Conservation (phyloP, 1,284 basidiomycete genomes). For the Hemileia vastatrix region DNA sequence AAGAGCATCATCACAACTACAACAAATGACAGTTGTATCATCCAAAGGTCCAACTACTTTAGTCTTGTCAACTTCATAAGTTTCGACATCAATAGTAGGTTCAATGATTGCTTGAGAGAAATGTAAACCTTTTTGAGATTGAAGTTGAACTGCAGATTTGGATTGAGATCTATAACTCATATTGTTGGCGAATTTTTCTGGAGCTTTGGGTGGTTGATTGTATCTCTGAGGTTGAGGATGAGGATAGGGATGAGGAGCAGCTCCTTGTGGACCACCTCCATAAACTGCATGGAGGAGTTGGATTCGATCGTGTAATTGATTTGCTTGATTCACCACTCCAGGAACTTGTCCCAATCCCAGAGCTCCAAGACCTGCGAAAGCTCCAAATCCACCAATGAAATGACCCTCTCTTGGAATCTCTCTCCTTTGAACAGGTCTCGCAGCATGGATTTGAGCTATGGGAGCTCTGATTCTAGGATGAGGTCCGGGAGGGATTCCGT, state of each 20-base stretch:
- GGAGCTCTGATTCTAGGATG: constrained; percentile 8
- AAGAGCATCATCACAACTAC: constrained; percentile 32
- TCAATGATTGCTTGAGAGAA: constrained; percentile 34
- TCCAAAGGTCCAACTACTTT: constrained; percentile 28
- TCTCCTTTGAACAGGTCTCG: not conserved
- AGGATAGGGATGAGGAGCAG: no score
- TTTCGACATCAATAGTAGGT: constrained; percentile 38
- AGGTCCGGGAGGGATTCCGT: constrained; percentile 26
- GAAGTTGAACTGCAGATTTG: no score
- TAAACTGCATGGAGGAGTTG: no score
- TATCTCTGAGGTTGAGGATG: no score
- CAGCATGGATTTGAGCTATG: no score
- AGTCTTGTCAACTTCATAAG: constrained; percentile 31
- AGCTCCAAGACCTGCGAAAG: not conserved
- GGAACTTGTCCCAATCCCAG: no score
- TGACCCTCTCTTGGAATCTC: not conserved
- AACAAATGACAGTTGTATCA: constrained; percentile 37
- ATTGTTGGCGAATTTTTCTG: no score
- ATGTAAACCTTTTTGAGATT: not conserved
- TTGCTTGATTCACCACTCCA: no score
- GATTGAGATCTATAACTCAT: no score
- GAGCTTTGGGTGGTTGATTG: no score
- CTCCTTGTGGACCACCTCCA: no score
- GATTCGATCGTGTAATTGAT: no score
- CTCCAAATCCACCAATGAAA: not conserved